A percentile compares a stretch with the other conserved stretches of the same genome.
Conservation (phyloP, 2,329 filamentous ascomycete genomes). For the Aspergillus pseudonomiae region DNA sequence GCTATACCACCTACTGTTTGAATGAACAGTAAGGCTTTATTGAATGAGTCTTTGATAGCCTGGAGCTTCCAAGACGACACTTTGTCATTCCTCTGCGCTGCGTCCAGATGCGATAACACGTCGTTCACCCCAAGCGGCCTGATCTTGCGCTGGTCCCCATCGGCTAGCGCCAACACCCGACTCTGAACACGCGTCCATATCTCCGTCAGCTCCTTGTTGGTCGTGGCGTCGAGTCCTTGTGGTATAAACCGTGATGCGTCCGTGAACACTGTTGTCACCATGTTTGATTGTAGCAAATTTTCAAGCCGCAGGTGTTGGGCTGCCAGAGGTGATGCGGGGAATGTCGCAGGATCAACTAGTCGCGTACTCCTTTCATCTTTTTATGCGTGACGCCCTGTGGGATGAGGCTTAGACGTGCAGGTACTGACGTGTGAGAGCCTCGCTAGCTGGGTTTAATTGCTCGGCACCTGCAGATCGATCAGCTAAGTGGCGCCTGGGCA, state of each 20-base stretch:
- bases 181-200: neutral
- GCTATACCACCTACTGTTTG: constrained; percentile 20
- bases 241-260: neutral
- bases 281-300: neutral
- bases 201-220: neutral
- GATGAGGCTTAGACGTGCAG: neutral
- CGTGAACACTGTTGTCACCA: neutral
- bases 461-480: neutral
- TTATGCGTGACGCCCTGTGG: neutral
- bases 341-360: neutral
- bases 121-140: neutral
- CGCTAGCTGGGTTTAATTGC: neutral
- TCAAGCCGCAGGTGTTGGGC: neutral
- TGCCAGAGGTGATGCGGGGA: neutral
- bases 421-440: neutral
- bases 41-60: constrained; percentile 11
- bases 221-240: neutral
- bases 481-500: neutral
- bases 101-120: constrained; percentile 9
- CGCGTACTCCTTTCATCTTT: neutral
- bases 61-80: constrained; percentile 8
- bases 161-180: neutral
- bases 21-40: constrained; percentile 21
- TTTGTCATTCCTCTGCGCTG: constrained; percentile 9
- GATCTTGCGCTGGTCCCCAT: neutral